Conservation (phyloP, 371 early-diverging fungal species). For the Apophysomyces ossiformis region DNA sequence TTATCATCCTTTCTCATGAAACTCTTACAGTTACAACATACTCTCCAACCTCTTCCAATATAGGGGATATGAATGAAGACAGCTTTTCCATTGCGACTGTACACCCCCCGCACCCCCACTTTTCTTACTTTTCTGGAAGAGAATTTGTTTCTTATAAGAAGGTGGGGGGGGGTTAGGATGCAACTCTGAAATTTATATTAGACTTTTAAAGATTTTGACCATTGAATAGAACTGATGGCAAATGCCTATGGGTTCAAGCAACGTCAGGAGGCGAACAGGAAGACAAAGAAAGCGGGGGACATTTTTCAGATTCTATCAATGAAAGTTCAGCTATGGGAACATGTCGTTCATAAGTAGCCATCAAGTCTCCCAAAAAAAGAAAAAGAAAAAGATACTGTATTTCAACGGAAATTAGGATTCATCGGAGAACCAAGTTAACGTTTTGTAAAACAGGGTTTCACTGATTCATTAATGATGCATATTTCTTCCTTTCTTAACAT, state of each 20-base stretch:
- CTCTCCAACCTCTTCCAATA: neutral
- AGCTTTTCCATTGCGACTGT: neutral
- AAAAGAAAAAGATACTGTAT: too few relatives aligned
- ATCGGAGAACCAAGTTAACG: too few relatives aligned
- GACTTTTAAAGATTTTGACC: neutral
- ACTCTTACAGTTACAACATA: neutral
- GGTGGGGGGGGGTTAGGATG: neutral
- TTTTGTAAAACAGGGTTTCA: too few relatives aligned
- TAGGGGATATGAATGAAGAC: neutral
- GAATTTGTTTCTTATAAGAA: too few relatives aligned
- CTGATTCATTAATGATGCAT: too few relatives aligned
- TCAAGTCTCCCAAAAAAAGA: neutral
- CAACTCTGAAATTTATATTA: neutral
- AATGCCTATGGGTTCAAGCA: neutral
- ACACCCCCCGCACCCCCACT: neutral
- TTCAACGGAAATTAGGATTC: too few relatives aligned
- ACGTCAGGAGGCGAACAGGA: neutral
- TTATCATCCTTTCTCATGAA: neutral
- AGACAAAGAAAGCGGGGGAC: neutral
- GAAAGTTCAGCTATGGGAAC: neutral
- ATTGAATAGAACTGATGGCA: neutral
- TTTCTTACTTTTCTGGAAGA: neutral
- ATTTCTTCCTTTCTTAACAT: too few relatives aligned
- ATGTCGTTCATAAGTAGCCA: neutral
- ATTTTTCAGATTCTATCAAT: neutral